These are phyloP conservation scores for Aspergillus fijiensis DNA, from an alignment of 2,329 filamentous ascomycete species.

Conservation along the genomic window DNA sequence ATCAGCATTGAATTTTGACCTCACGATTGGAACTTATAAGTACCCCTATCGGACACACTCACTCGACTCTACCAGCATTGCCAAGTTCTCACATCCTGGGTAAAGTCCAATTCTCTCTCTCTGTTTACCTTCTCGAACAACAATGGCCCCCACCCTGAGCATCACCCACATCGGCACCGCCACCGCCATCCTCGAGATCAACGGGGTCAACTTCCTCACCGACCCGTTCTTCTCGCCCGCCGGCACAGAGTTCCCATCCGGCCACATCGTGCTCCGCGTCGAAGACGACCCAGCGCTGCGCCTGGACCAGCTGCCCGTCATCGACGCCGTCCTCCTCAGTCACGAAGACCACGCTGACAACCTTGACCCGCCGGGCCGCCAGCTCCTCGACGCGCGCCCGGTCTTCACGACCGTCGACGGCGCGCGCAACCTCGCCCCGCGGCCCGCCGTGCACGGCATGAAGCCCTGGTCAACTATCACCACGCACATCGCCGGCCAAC, in stretches of 20 bases:
- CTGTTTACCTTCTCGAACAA: no score
- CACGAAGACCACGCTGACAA: constrained; percentile 55
- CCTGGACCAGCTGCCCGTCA: constrained; percentile 43
- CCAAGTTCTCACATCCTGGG: no score
- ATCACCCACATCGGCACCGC: constrained; percentile 52
- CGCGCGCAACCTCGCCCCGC: constrained; percentile 44
- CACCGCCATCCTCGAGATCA: constrained; percentile 49
- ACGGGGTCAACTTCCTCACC: constrained; percentile 46
- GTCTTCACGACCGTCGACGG: constrained; percentile 51
- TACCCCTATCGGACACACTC: no score
- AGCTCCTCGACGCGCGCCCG: constrained; percentile 46
- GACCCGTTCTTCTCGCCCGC: constrained; percentile 50
- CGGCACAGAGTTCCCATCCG: constrained; percentile 31
- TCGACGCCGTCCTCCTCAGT: constrained; percentile 52
- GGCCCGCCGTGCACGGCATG: constrained; percentile 45
- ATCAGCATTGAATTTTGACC: no score
- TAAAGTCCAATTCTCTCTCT: no score
- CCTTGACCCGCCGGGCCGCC: constrained; percentile 49
- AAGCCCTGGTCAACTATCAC: constrained; percentile 41
- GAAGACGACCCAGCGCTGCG: constrained; percentile 37
- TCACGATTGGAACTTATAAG: no score
- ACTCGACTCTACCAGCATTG: no score
- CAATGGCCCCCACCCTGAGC: constrained; percentile 19
- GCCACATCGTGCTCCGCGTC: constrained; percentile 26
- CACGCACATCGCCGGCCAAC: constrained; percentile 31